Evolutionary conservation across 2,329 filamentous ascomycete genomes (phyloP).

Genomic region (Xylariaceae sp.): DNA sequence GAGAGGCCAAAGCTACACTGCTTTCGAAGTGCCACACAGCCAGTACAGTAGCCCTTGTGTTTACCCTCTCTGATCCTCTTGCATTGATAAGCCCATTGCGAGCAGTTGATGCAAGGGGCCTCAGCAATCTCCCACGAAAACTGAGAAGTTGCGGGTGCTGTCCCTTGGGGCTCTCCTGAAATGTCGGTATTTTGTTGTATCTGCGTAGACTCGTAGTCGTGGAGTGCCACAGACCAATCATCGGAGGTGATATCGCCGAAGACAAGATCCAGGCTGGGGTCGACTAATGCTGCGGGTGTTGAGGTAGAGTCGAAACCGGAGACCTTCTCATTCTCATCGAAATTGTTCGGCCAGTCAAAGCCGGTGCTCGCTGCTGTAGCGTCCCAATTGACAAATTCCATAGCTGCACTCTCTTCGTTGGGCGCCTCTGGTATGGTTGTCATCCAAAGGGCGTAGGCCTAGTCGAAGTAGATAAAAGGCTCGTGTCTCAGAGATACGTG

Average conservation of each 20-base stretch:
- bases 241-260: constrained; percentile 54
- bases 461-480: not conserved
- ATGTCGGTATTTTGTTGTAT: constrained; percentile 34
- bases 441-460: constrained; percentile 23
- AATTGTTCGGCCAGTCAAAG: constrained; percentile 32
- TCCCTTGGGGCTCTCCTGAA: constrained; percentile 26
- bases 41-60: constrained; percentile 57
- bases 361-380: constrained; percentile 36
- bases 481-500: constrained; percentile 4
- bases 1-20: constrained; percentile 51
- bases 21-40: constrained; percentile 54
- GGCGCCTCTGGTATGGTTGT: constrained; percentile 43
- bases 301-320: constrained; percentile 27
- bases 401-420: constrained; percentile 44
- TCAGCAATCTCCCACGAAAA: constrained; percentile 42
- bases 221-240: constrained; percentile 54
- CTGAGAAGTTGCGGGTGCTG: constrained; percentile 26
- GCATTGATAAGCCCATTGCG: constrained; percentile 50
- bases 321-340: constrained; percentile 34
- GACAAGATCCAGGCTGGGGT: constrained; percentile 46
- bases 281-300: constrained; percentile 14
- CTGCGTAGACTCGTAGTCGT: constrained; percentile 49
- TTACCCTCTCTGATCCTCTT: constrained; percentile 56
- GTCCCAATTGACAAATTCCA: constrained; percentile 57
- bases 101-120: constrained; percentile 49